Evolutionary conservation across 106 monocot species (phyloP).

Genomic region (Dendrobium catenatum): DNA sequence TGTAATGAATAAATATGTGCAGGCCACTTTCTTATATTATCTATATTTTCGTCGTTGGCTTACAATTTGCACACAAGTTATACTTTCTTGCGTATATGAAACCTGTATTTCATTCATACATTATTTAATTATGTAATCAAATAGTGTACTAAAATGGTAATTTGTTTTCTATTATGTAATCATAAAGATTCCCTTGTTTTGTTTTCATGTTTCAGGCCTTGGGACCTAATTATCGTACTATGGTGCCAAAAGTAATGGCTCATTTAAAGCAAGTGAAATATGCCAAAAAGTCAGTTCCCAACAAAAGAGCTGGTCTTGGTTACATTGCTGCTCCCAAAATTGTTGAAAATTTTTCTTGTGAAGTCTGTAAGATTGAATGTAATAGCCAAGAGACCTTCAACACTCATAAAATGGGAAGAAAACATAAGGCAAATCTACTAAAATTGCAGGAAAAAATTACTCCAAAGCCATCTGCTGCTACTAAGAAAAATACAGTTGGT

Average conservation of each 20-base stretch:
- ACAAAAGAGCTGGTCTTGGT: too few species aligned
- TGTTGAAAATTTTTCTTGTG: constrained; percentile 8
- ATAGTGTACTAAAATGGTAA: not conserved
- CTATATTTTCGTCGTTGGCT: too few species aligned
- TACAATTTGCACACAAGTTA: too few species aligned
- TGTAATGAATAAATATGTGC: too few species aligned
- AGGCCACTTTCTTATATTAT: too few species aligned
- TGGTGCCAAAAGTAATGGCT: not conserved
- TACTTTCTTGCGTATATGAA: not conserved
- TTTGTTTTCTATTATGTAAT: not conserved
- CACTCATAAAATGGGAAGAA: constrained; percentile 28
- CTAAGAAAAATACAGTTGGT: not conserved
- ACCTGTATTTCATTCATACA: not conserved
- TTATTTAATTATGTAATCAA: not conserved
- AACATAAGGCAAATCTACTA: constrained; percentile 23
- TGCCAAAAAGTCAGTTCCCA: not conserved
- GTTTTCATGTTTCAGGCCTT: not conserved
- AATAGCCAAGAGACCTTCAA: constrained; percentile 22
- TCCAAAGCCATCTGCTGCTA: constrained; percentile 7
- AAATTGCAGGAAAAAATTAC: constrained; percentile 11
- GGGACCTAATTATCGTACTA: not conserved
- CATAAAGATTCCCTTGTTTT: not conserved
- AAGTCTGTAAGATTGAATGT: constrained; percentile 32
- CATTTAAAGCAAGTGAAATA: not conserved
- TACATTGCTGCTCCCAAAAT: not conserved